These are phyloP conservation scores for Rhizopus delemar DNA, from an alignment of 371 early-diverging fungal species.

Conservation along the genomic window DNA sequence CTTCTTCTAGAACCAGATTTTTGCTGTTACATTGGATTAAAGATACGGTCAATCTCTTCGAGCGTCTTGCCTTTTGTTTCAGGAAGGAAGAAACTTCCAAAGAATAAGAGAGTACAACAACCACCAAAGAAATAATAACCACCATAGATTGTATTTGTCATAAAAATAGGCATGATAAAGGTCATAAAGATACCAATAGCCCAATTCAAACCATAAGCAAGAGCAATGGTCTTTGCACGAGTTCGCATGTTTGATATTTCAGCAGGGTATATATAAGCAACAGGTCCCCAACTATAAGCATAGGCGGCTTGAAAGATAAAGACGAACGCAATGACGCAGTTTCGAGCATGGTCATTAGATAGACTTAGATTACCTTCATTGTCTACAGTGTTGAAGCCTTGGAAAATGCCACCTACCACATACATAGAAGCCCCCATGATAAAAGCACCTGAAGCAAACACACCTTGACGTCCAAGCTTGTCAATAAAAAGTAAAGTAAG, in stretches of 20 bases:
- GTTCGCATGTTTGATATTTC: conserved; percentile 62
- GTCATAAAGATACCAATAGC: conserved; percentile 52
- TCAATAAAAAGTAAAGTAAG: conserved; percentile 63
- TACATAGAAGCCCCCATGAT: conserved; percentile 48
- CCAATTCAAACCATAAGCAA: conserved; percentile 69
- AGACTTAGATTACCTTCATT: conserved; percentile 32
- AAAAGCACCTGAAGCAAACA: conserved; percentile 42
- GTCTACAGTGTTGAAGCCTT: conserved; percentile 30
- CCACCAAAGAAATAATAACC: conserved; percentile 61
- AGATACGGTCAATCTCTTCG: conserved; percentile 61
- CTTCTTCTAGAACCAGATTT: background rate
- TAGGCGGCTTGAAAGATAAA: conserved; percentile 54
- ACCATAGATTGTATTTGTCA: conserved; percentile 59
- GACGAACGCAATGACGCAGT: conserved; percentile 44
- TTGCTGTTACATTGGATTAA: conserved; percentile 35
- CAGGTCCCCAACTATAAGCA: conserved; percentile 61
- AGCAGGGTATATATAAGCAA: conserved; percentile 67
- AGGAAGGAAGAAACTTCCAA: conserved; percentile 49
- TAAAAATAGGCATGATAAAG: conserved; percentile 46
- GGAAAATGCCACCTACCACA: conserved; percentile 46
- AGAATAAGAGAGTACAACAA: conserved; percentile 36
- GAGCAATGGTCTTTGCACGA: conserved; percentile 45
- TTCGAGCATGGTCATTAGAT: conserved; percentile 30
- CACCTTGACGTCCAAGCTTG: conserved; percentile 45
- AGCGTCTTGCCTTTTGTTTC: conserved; percentile 62